Evolutionary conservation across 2,329 filamentous ascomycete genomes (phyloP), one percentile per base, ranked within the genome.

Genomic region (Penicillium frequentans): DNA sequence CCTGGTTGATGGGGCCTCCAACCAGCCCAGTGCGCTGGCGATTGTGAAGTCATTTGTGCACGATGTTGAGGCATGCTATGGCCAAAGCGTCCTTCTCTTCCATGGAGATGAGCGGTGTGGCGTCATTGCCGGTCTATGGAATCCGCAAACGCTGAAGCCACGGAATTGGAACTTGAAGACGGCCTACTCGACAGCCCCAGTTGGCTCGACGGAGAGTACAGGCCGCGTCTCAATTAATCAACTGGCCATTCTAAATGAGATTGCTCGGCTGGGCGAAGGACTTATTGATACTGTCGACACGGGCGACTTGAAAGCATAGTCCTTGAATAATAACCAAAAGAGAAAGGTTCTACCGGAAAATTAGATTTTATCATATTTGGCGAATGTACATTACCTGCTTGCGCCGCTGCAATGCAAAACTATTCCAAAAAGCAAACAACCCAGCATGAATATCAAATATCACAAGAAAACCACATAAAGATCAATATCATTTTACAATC

Each of bases 41-140:
- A 84, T 89, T 0, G 78, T 86, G 1, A 75, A 79, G 9, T 78
- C 86, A 9, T 87, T 93, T 56, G 73, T 92, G 16, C 75, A 79
- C 16, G 90, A 95, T 66, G 77, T 98, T 13, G 79, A 85, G 61
- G 77, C 76, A 3, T 72, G 86, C 2, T 97, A 92, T 70, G 82
- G 83, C 3, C 83, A 87, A 35, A 84, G 85, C 3, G 77, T 96
- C 33, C 78, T 97, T 2, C 91, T 97, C 74, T 97, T 98, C 79
- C 83, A 87, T 61, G 88, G 91, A 31, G 80, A 77, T 5, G 72
- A 80, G 1, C 78, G 81, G 2, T 81, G 86, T 24, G 81, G 85
- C 55, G 70, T 82, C 8, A 82, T 90, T 70, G 83, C 82, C 11
- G 87, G 86, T 0, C 67, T 90, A 44, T 90, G 87, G 87, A 88